Evolutionary conservation across 192 early-diverging fungal genomes (phyloP).

Genomic region (Entomortierella parvispora): DNA sequence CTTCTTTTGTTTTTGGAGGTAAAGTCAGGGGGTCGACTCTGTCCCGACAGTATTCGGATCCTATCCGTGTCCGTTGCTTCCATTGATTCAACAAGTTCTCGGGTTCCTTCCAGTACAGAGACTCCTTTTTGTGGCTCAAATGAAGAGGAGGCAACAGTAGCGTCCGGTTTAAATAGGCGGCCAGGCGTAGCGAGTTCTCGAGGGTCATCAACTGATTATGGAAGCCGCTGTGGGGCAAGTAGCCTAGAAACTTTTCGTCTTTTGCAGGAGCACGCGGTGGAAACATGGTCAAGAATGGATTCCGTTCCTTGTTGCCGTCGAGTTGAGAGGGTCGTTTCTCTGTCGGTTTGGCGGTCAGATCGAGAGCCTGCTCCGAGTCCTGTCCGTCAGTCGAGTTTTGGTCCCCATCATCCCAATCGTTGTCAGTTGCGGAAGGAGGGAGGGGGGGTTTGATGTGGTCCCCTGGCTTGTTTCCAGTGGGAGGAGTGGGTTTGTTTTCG

Average conservation of each 20-base stretch:
- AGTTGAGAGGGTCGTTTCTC: conserved; percentile 1
- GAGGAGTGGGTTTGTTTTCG: too few species aligned
- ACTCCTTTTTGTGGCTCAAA: conserved; percentile 46
- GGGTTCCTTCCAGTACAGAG: conserved; percentile 28
- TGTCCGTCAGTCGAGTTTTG: too few species aligned
- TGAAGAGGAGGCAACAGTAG: conserved; percentile 57
- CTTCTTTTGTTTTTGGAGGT: conserved; percentile 12
- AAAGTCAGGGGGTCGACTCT: conserved; percentile 6
- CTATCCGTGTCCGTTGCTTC: conserved; percentile 25
- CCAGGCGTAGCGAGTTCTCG: conserved; percentile 61
- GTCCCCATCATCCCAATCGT: too few species aligned
- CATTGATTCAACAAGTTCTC: conserved; percentile 19
- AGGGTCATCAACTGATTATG: conserved; percentile 60
- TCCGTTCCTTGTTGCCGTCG: conserved; percentile 26
- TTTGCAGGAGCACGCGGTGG: conserved; percentile 23
- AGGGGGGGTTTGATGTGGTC: background rate
- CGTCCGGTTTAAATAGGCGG: conserved; percentile 61
- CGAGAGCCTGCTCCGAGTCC: too few species aligned
- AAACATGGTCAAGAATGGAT: conserved; percentile 46
- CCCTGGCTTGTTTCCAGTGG: background rate
- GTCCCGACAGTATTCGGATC: conserved; percentile 29
- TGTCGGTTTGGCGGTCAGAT: background rate
- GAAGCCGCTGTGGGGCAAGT: conserved; percentile 63
- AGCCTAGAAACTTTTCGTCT: conserved; percentile 56
- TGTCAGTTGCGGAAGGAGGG: background rate